Conservation (phyloP, 805 yeast species). For the Spencermartinsiella europaea region DNA sequence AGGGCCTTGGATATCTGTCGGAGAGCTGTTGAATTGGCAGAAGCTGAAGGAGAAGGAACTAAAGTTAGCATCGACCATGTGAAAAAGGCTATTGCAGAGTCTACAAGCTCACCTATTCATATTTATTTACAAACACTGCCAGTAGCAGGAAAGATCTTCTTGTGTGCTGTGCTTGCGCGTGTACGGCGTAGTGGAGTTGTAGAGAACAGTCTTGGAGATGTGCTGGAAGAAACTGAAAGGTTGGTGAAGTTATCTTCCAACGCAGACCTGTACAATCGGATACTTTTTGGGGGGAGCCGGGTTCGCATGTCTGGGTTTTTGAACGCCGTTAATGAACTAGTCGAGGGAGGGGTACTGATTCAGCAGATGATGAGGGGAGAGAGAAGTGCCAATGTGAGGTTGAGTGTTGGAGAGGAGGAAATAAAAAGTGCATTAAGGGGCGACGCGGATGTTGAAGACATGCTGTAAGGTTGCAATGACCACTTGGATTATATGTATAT, state of each 20-base stretch:
- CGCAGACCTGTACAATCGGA: constrained; percentile 32
- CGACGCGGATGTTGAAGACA: constrained; percentile 44
- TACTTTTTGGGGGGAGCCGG: constrained; percentile 34
- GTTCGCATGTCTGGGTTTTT: constrained; percentile 57
- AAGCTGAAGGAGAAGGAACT: constrained; percentile 30
- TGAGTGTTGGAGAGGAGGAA: constrained; percentile 70
- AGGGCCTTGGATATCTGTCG: constrained; percentile 84
- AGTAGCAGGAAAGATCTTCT: constrained; percentile 62
- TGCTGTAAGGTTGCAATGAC: constrained; percentile 22
- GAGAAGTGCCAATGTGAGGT: constrained; percentile 55
- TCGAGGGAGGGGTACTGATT: constrained; percentile 71
- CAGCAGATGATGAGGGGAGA: constrained; percentile 68
- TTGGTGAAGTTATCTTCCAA: constrained; percentile 36
- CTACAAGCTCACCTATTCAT: constrained; percentile 68
- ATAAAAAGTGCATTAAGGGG: constrained; percentile 52
- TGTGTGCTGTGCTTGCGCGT: constrained; percentile 62
- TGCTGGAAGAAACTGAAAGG: constrained; percentile 68
- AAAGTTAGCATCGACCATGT: constrained; percentile 62
- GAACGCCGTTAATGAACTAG: constrained; percentile 58
- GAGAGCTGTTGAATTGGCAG: constrained; percentile 86
- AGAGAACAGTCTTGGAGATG: constrained; percentile 69
- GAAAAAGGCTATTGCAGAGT: constrained; percentile 71
- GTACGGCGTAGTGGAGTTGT: constrained; percentile 63
- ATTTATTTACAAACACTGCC: constrained; percentile 56
- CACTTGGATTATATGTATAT: not conserved